These are phyloP conservation scores for Cladosporium velox DNA, from an alignment of 2,329 filamentous ascomycete species.

Conservation along the genomic window DNA sequence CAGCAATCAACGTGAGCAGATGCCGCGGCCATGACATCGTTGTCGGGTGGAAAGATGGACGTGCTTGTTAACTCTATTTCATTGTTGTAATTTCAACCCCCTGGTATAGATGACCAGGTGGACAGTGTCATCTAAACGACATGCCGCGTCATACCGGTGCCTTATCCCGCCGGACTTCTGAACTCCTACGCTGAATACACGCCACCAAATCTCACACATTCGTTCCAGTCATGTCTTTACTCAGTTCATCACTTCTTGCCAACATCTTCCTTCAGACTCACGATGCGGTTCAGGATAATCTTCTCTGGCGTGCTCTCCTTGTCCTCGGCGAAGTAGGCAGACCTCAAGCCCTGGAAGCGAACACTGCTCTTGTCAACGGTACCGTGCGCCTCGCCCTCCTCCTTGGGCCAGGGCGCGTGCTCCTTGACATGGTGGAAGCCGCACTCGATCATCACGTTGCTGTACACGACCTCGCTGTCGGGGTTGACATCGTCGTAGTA, in stretches of 20 bases:
- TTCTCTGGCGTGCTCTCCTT: conserved; percentile 69
- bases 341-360: conserved; percentile 87
- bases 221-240: neutral
- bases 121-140: neutral
- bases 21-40: conserved; percentile 6
- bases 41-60: neutral
- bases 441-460: conserved; percentile 75
- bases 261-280: conserved; percentile 85
- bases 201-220: conserved; percentile 11
- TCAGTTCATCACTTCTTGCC: conserved; percentile 54
- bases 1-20: neutral
- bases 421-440: conserved; percentile 76
- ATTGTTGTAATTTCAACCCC: neutral
- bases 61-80: neutral
- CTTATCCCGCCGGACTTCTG: neutral
- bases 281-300: conserved; percentile 86
- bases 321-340: conserved; percentile 86
- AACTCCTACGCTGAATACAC: conserved; percentile 5
- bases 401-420: conserved; percentile 79
- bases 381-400: conserved; percentile 67
- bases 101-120: neutral
- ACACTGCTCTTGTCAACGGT: conserved; percentile 66
- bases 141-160: neutral
- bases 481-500: conserved; percentile 85
- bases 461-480: conserved; percentile 77